A percentile compares a stretch with the other conserved stretches of the same genome.
Conservation (phyloP, 352 stramenopile genomes). For the Pythium vanterpoolii region DNA sequence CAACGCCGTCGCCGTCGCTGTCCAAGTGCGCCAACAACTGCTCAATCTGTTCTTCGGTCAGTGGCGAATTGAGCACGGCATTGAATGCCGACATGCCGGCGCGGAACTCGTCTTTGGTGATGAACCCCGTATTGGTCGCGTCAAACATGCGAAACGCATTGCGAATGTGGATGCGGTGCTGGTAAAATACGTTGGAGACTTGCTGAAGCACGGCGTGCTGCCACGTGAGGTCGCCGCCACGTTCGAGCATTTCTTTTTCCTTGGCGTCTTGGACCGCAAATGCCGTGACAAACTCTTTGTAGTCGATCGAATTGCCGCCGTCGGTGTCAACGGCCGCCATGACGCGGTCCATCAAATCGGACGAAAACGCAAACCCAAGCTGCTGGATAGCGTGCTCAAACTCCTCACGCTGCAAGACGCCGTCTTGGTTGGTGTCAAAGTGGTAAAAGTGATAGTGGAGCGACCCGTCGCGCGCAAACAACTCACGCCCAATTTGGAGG, state of each 20-base stretch:
- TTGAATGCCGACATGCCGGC: constrained; percentile 86
- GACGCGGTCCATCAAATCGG: constrained; percentile 63
- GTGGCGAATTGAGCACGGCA: constrained; percentile 84
- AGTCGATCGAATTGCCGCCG: constrained; percentile 87
- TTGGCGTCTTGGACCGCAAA: constrained; percentile 85
- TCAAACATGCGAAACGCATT: constrained; percentile 93
- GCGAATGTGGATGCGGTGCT: constrained; percentile 91
- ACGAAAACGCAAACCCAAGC: constrained; percentile 60
- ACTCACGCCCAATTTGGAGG: constrained; percentile 69
- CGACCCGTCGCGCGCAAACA: constrained; percentile 71
- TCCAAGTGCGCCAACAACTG: constrained; percentile 86
- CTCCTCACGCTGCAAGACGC: constrained; percentile 72
- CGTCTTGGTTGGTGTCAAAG: constrained; percentile 84
- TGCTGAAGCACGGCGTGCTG: constrained; percentile 91
- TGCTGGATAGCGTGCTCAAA: constrained; percentile 70
- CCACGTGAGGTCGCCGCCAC: constrained; percentile 75
- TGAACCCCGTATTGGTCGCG: constrained; percentile 70
- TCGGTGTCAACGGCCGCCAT: constrained; percentile 88
- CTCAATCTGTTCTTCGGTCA: constrained; percentile 92
- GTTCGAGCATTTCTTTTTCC: constrained; percentile 49
- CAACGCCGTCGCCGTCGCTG: constrained; percentile 86
- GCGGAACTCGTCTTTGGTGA: constrained; percentile 85
- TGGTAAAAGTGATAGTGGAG: constrained; percentile 81
- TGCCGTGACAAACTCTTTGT: constrained; percentile 90
- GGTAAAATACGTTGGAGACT: constrained; percentile 93